A percentile compares a stretch with the other conserved stretches of the same genome.
These are phyloP conservation scores for Coelastrella sp. DNA, from an alignment of 139 green algal species.

Conservation along the genomic window DNA sequence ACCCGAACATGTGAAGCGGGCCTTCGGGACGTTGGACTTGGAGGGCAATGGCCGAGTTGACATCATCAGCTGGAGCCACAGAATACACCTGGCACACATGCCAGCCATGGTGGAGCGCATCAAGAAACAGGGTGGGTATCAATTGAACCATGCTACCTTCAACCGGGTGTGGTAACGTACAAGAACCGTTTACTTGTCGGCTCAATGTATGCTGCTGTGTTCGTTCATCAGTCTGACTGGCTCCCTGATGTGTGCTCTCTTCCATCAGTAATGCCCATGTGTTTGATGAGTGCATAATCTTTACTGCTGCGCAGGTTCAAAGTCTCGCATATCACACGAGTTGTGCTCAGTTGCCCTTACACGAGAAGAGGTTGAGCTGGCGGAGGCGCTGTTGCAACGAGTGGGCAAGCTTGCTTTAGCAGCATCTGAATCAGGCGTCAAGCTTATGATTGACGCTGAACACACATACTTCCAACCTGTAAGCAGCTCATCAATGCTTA, in stretches of 20 bases:
- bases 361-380: slow-evolving; percentile 74
- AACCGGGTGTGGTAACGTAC: not conserved
- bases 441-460: slow-evolving; percentile 91
- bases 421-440: slow-evolving; percentile 60
- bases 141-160: too few relatives aligned
- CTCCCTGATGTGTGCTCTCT: too few relatives aligned
- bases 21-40: slow-evolving; percentile 41
- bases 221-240: too few relatives aligned
- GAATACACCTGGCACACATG: slow-evolving; percentile 56
- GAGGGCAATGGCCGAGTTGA: slow-evolving; percentile 60
- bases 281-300: not conserved
- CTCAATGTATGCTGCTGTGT: too few relatives aligned
- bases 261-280: too few relatives aligned
- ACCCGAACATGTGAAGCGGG: not conserved
- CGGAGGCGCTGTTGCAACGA: slow-evolving; percentile 75
- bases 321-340: not conserved
- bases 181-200: not conserved
- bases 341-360: slow-evolving; percentile 24
- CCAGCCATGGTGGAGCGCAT: slow-evolving; percentile 62
- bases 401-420: slow-evolving; percentile 67
- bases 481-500: too few relatives aligned
- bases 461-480: slow-evolving; percentile 91
- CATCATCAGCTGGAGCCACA: slow-evolving; percentile 69
- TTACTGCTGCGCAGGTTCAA: not conserved
- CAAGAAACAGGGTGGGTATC: not conserved